A percentile compares a stretch with the other conserved stretches of the same genome.
These are phyloP conservation scores for Endoconidiophora laricicola DNA, from an alignment of 2,329 filamentous ascomycete genomes.

Conservation along the genomic window DNA sequence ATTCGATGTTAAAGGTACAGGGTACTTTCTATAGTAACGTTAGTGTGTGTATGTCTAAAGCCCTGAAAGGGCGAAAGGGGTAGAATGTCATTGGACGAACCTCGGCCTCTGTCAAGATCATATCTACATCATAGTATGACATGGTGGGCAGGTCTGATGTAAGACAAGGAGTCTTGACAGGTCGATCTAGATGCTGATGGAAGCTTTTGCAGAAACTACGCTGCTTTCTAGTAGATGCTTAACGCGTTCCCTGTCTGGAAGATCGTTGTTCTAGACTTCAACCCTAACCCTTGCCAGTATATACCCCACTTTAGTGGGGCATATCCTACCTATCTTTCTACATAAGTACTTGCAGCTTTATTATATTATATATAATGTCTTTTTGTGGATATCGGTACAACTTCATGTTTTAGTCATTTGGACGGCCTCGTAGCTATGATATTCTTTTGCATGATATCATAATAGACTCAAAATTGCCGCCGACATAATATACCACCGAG, in stretches of 20 bases:
- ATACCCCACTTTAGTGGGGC: too few relatives aligned
- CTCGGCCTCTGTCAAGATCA: constrained; percentile 73
- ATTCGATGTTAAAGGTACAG: constrained; percentile 82
- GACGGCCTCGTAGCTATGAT: too few relatives aligned
- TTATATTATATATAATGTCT: too few relatives aligned
- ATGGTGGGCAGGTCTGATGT: constrained; percentile 19
- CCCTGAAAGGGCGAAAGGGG: neutral
- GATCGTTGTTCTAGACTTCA: neutral
- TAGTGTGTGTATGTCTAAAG: neutral
- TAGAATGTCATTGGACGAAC: constrained; percentile 25
- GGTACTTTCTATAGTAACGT: constrained; percentile 58
- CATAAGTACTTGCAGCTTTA: too few relatives aligned
- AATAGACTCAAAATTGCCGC: too few relatives aligned
- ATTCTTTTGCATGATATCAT: too few relatives aligned
- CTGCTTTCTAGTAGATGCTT: neutral
- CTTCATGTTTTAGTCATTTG: too few relatives aligned
- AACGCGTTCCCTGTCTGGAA: neutral
- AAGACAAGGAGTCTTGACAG: neutral
- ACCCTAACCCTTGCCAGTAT: too few relatives aligned
- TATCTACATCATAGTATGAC: constrained; percentile 75
- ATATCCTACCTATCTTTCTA: too few relatives aligned
- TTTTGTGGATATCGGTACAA: too few relatives aligned
- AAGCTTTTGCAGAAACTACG: neutral
- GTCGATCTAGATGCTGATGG: too few relatives aligned
- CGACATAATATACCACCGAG: too few relatives aligned